Evolutionary conservation across 805 yeast genomes (phyloP).

Genomic region (Metschnikowia gelsemii): DNA sequence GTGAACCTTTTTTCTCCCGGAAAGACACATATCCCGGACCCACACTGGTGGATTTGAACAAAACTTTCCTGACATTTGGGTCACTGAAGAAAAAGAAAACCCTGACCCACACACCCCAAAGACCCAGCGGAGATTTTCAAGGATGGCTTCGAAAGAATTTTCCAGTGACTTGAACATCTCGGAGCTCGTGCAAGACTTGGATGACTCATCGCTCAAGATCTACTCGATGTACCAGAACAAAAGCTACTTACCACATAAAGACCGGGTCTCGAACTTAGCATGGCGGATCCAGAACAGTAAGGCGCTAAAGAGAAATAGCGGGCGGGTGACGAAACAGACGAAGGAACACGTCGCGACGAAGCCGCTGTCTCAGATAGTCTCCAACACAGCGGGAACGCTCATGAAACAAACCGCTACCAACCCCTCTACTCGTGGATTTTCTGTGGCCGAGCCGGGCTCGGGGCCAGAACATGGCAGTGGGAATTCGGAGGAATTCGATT

Average conservation of each 20-base stretch:
- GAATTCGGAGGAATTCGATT: slow-evolving; percentile 42
- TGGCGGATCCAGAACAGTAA: slow-evolving; percentile 46
- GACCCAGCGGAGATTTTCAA: too few species aligned
- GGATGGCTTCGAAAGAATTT: slow-evolving; percentile 8
- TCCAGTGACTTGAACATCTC: slow-evolving; percentile 7
- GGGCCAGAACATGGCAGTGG: slow-evolving; percentile 25
- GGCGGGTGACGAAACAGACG: slow-evolving; percentile 5
- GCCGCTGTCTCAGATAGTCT: not conserved
- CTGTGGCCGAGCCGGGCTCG: not conserved
- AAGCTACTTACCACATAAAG: slow-evolving; percentile 41
- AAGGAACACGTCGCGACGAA: not conserved
- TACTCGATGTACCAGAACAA: slow-evolving; percentile 44
- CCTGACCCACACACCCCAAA: not conserved
- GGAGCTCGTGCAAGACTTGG: slow-evolving; percentile 33
- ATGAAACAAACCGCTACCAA: slow-evolving; percentile 11
- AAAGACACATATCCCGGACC: not conserved
- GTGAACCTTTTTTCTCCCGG: not conserved
- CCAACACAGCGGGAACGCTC: not conserved
- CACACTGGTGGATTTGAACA: too few species aligned
- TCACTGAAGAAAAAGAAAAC: not conserved
- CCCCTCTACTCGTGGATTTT: too few species aligned
- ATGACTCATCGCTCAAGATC: slow-evolving; percentile 37
- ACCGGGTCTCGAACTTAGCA: slow-evolving; percentile 43
- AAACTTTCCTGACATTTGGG: too few species aligned
- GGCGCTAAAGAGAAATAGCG: slow-evolving; percentile 17